These are phyloP conservation scores for Apiospora phragmitis DNA, from an alignment of 2,329 filamentous ascomycete species.

Conservation along the genomic window DNA sequence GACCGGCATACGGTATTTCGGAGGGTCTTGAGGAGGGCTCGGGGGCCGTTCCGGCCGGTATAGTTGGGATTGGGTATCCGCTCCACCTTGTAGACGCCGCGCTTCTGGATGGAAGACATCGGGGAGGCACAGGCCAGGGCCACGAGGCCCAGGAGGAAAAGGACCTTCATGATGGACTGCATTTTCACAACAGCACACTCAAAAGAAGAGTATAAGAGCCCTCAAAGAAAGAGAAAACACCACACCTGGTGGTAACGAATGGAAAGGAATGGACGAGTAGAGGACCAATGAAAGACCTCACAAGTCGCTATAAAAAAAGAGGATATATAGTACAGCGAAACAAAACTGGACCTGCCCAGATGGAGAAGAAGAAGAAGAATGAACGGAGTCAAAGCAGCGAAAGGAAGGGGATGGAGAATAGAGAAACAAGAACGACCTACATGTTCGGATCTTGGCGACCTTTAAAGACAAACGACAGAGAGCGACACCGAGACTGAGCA, in stretches of 20 bases:
- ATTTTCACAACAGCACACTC: conserved; percentile 15
- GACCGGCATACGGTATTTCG: conserved; percentile 34
- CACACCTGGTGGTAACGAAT: conserved; percentile 28
- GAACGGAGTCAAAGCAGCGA: not conserved
- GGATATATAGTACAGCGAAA: conserved; percentile 1
- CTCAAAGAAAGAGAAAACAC: conserved; percentile 17
- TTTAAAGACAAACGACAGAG: not conserved
- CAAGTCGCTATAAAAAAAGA: not conserved
- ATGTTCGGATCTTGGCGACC: not conserved
- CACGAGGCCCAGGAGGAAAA: conserved; percentile 28
- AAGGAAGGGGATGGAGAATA: conserved; percentile 3
- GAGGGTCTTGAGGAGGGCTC: conserved; percentile 31
- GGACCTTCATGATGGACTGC: conserved; percentile 27
- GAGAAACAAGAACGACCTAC: not conserved
- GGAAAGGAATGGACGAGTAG: conserved; percentile 16
- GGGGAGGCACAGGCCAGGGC: conserved; percentile 27
- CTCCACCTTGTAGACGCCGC: conserved; percentile 33
- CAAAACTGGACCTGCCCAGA: conserved; percentile 8
- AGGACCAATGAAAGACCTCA: not conserved
- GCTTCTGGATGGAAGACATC: conserved; percentile 26
- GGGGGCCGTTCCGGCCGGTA: conserved; percentile 30
- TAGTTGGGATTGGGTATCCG: conserved; percentile 31
- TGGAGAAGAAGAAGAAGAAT: not conserved
- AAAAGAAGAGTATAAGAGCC: conserved; percentile 2
- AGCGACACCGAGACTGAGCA: not conserved